Evolutionary conservation across 2,329 filamentous ascomycete species (phyloP).

Genomic region (Alternaria sp.): DNA sequence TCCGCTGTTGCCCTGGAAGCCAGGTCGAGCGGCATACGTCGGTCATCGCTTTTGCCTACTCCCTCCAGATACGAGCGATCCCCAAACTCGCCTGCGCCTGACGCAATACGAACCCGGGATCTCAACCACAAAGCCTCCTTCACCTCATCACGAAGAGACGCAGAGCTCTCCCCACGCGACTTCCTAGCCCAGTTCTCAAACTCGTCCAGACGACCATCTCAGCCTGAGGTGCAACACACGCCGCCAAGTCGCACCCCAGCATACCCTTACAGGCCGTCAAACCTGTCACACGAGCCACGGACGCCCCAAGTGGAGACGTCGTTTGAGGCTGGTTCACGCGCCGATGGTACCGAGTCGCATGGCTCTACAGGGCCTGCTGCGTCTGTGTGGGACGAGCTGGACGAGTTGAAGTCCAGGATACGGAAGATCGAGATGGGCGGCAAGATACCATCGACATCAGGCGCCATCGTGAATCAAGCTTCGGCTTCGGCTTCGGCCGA

Average conservation of each 20-base stretch:
- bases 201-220: slow-evolving; percentile 41
- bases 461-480: slow-evolving; percentile 70
- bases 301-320: slow-evolving; percentile 37
- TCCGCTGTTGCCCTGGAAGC: slow-evolving; percentile 34
- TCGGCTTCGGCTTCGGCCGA: slow-evolving; percentile 79
- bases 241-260: slow-evolving; percentile 42
- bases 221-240: slow-evolving; percentile 43
- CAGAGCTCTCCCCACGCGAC: slow-evolving; percentile 45
- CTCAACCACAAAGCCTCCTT: slow-evolving; percentile 44
- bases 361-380: slow-evolving; percentile 87
- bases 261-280: slow-evolving; percentile 49
- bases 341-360: slow-evolving; percentile 75
- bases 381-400: slow-evolving; percentile 96
- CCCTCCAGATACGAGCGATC: slow-evolving; percentile 39
- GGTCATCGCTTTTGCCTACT: slow-evolving; percentile 44
- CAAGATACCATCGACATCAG: slow-evolving; percentile 83
- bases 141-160: slow-evolving; percentile 33
- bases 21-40: slow-evolving; percentile 35
- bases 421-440: slow-evolving; percentile 88
- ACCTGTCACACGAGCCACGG: slow-evolving; percentile 40
- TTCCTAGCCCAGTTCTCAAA: slow-evolving; percentile 41
- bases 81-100: slow-evolving; percentile 36
- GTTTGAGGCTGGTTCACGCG: slow-evolving; percentile 40
- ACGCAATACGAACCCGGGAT: slow-evolving; percentile 38
- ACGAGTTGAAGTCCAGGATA: slow-evolving; percentile 93